Base-by-base conservation (phyloP, 768 basidiomycete genomes). In the Amanita exitialis region DNA sequence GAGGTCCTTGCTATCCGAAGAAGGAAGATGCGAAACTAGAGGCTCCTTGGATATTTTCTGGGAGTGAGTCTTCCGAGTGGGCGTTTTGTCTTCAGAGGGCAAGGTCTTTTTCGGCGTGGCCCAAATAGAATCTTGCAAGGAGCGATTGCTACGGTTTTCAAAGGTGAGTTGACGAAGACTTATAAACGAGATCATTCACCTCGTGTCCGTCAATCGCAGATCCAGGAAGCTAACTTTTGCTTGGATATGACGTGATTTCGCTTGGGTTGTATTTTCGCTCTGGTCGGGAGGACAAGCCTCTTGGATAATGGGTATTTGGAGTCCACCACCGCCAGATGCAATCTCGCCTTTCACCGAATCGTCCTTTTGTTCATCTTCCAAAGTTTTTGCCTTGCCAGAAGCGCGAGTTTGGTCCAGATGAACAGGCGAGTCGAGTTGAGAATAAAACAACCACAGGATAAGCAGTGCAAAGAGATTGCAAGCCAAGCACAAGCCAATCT, bases 91-190 rank as follows among this genome's bases (percentile, higher is more conserved):
- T 21, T 13, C 16, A 6, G 3, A 21, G 7, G 42, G 30, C 6
- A 28, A 23, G 8, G 5, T 23, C 23, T 49, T 27, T 8, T 30
- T n/a, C 36, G 50, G 50, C 7, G 30, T 51, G 8, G 50, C 50
- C 50, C 50, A 51, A 10, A 51, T 51, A 27, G 50, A 51, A 34
- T 44, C 34, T 34, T 51, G 41, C 32, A 51, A 37, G 30, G 50
- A 44, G 30, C 50, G 50, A 34, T 51, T 51, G 32, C 50, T 51
- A 44, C 8, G 13, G 20, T 27, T 27, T 12, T 27, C n/a, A 49
- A 18, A 8, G 9, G 23, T 32, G 10, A 41, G 4, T 16, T 5
- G 9, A 18, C n/a, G 13, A 16, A 20, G 30, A 44, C 13, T 16
- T 32, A 39, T 41, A 9, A 44, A 9, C 13, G 32, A 44, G 18